These are phyloP conservation scores for Phialophora tarda DNA, from an alignment of 2,329 filamentous ascomycete species.

Conservation along the genomic window DNA sequence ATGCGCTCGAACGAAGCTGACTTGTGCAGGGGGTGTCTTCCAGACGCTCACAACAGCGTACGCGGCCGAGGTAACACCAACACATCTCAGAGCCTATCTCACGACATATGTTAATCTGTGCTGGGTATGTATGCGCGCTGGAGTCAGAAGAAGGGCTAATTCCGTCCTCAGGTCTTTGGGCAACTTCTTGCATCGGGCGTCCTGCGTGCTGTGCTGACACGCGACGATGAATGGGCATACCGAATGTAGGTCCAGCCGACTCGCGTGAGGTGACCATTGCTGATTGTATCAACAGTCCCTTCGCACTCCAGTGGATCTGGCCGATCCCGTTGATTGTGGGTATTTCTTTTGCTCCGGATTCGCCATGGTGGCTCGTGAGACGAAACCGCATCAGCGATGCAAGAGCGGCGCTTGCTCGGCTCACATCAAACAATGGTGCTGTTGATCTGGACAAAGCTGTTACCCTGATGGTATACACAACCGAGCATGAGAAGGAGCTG, in stretches of 20 bases:
- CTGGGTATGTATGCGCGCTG: constrained; percentile 6
- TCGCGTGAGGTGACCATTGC: not conserved
- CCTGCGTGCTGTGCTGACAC: constrained; percentile 39
- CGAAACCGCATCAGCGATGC: constrained; percentile 45
- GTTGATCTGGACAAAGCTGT: constrained; percentile 42
- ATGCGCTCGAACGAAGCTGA: not conserved
- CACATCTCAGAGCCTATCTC: constrained; percentile 42
- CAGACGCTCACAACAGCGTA: constrained; percentile 44
- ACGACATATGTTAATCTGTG: constrained; percentile 44
- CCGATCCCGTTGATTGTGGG: constrained; percentile 52
- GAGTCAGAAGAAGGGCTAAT: not conserved
- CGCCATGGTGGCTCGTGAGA: constrained; percentile 49
- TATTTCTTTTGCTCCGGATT: constrained; percentile 49
- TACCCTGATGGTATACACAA: constrained; percentile 49
- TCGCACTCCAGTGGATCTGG: constrained; percentile 57
- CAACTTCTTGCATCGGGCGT: constrained; percentile 46
- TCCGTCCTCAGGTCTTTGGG: constrained; percentile 42
- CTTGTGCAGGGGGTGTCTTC: constrained; percentile 41
- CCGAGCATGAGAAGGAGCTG: constrained; percentile 40
- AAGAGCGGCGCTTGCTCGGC: constrained; percentile 40
- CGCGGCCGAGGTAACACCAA: constrained; percentile 46
- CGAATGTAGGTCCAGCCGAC: constrained; percentile 30
- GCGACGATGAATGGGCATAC: constrained; percentile 43
- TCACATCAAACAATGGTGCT: constrained; percentile 37
- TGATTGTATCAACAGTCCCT: constrained; percentile 34